A percentile compares a stretch with the other conserved stretches of the same genome.
These are phyloP conservation scores for Camellia japonica DNA, from an alignment of 148 eudicot species.

Conservation along the genomic window DNA sequence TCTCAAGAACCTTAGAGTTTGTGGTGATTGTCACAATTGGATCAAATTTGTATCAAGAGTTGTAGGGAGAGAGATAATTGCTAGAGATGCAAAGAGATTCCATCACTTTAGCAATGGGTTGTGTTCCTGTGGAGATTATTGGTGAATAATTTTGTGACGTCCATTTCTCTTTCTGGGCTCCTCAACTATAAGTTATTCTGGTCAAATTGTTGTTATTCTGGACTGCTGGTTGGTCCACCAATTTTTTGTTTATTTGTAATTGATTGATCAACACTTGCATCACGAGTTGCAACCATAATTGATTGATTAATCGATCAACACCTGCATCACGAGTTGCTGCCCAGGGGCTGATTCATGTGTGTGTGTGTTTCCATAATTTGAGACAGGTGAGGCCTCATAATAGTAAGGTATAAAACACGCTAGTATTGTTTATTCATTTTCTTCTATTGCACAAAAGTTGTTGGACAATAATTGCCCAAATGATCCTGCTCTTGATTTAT, in stretches of 20 bases:
- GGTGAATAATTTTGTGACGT: conserved; percentile 27
- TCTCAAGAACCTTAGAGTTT: conserved; percentile 37
- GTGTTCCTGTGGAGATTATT: conserved; percentile 51
- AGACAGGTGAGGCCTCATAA: background rate
- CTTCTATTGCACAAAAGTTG: background rate
- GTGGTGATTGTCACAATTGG: conserved; percentile 50
- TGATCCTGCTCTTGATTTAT: no score
- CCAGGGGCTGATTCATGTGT: background rate
- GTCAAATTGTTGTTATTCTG: conserved; percentile 13
- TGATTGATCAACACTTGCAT: background rate
- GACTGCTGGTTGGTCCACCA: conserved; percentile 4
- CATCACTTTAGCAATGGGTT: conserved; percentile 44
- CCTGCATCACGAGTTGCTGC: background rate
- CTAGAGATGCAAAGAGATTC: conserved; percentile 28
- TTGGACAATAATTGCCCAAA: background rate
- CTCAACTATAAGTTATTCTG: conserved; percentile 30
- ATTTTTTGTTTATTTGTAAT: background rate
- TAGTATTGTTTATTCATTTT: background rate
- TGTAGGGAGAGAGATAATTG: conserved; percentile 40
- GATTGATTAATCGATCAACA: background rate
- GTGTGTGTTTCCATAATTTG: background rate
- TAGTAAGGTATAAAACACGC: background rate
- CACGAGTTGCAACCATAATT: no score
- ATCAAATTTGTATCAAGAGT: conserved; percentile 33
- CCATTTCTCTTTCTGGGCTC: background rate